These are phyloP conservation scores for Neophaeococcomyces mojaviensis DNA, from an alignment of 2,329 filamentous ascomycete species.

Conservation along the genomic window DNA sequence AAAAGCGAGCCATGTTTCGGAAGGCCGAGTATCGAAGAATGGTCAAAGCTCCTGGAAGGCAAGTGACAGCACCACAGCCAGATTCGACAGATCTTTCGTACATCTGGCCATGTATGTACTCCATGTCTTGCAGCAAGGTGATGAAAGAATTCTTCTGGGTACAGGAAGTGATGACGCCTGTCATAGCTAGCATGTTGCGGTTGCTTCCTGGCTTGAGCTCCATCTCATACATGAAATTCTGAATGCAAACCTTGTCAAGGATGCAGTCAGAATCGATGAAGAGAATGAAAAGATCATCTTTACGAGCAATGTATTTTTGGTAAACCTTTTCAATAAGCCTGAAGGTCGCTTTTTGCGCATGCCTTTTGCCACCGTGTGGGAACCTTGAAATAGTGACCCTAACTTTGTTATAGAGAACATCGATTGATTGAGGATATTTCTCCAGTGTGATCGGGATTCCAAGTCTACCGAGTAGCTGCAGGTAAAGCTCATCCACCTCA, in stretches of 20 bases:
- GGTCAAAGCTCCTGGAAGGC: constrained; percentile 87
- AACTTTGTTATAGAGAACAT: constrained; percentile 73
- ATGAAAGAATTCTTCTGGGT: constrained; percentile 82
- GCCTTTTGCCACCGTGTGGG: constrained; percentile 83
- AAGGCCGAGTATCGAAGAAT: constrained; percentile 96
- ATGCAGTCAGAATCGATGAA: constrained; percentile 99
- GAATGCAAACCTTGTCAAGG: constrained; percentile 79
- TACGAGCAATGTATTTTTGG: constrained; percentile 71
- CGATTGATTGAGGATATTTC: constrained; percentile 80
- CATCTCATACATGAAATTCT: constrained; percentile 99
- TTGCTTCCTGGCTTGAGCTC: constrained; percentile 89
- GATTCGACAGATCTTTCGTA: constrained; percentile 96
- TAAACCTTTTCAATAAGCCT: constrained; percentile 91
- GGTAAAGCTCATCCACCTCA: constrained; percentile 78
- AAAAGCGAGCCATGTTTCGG: constrained; percentile 93
- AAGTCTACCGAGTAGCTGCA: constrained; percentile 75
- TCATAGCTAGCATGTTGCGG: constrained; percentile 93
- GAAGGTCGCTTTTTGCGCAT: constrained; percentile 90
- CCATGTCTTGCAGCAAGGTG: constrained; percentile 92
- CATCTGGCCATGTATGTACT: constrained; percentile 93
- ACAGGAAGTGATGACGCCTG: constrained; percentile 90
- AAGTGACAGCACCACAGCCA: constrained; percentile 87
- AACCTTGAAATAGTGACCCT: constrained; percentile 89
- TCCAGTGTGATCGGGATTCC: constrained; percentile 71
- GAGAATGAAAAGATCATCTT: constrained; percentile 89